Percentiles rank a stretch among this genome's conserved stretches.
phyloP scores from a whole-genome alignment of 495 filamentous ascomycete species.

The Xylaria bambusicola region DNA sequence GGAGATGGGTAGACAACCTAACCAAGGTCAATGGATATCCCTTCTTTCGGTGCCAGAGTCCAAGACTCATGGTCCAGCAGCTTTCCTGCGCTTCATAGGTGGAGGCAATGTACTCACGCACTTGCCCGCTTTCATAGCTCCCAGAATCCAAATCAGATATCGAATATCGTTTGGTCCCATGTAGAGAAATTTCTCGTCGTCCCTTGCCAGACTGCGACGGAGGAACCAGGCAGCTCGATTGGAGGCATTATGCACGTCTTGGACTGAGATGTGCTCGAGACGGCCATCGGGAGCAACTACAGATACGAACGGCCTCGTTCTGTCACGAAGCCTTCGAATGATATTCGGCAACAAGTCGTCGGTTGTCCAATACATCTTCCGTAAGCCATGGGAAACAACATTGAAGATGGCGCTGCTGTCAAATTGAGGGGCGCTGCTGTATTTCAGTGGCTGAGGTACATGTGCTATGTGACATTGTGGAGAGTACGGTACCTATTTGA shows the following conservation, averaged over 20 bases:
- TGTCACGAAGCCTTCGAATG: conserved; percentile 8
- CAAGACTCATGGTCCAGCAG: too few relatives aligned
- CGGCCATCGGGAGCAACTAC: conserved; percentile 14
- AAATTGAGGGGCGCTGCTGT: not conserved
- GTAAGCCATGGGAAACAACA: not conserved
- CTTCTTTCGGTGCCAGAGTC: too few relatives aligned
- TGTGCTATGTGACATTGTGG: not conserved
- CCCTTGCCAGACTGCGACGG: not conserved
- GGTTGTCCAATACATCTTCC: conserved; percentile 9
- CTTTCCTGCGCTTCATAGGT: not conserved
- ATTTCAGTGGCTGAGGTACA: not conserved
- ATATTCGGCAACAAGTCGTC: conserved; percentile 15
- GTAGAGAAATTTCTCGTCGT: conserved; percentile 23
- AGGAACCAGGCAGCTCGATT: conserved; percentile 19
- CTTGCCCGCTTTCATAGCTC: conserved; percentile 36
- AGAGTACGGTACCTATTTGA: too few relatives aligned
- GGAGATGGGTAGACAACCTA: conserved; percentile 9
- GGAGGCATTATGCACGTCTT: conserved; percentile 14
- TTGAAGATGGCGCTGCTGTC: not conserved
- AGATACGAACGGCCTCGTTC: conserved; percentile 13
- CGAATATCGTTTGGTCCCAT: conserved; percentile 46
- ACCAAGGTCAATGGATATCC: not conserved
- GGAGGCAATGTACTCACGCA: conserved; percentile 7
- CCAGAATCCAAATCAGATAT: conserved; percentile 43
- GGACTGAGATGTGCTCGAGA: conserved; percentile 9